Percentiles rank a stretch among this genome's conserved stretches.
Evolutionary conservation across 352 stramenopile species (phyloP).

Genomic region (Phytophthora palmivora): DNA sequence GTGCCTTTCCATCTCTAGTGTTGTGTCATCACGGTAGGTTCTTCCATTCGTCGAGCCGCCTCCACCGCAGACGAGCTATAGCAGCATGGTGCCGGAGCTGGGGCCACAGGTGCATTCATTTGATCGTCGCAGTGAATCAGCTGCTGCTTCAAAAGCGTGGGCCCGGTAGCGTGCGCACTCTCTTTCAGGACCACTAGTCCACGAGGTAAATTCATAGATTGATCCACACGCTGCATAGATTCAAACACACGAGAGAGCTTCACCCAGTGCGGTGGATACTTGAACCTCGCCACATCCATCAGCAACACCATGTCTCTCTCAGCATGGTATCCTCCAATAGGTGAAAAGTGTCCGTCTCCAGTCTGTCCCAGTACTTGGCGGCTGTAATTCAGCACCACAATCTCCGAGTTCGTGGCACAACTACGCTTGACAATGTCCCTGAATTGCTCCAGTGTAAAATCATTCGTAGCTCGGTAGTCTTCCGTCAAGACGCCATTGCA

Average conservation of each 20-base stretch:
- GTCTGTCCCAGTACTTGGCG: conserved; percentile 94
- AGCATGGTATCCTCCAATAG: conserved; percentile 94
- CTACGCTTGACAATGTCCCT: conserved; percentile 74
- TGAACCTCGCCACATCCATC: conserved; percentile 96
- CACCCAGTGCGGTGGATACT: conserved; percentile 94
- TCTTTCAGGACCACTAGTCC: conserved; percentile 27
- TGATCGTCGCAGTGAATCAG: conserved; percentile 48
- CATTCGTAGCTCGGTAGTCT: conserved; percentile 47
- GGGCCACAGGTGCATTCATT: conserved; percentile 10
- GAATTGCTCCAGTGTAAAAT: conserved; percentile 65
- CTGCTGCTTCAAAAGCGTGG: conserved; percentile 54
- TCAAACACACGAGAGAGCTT: conserved; percentile 59
- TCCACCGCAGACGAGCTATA: conserved; percentile 38
- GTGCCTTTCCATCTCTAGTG: conserved; percentile 17
- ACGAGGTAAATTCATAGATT: conserved; percentile 52
- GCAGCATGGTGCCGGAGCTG: conserved; percentile 38
- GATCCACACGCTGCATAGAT: conserved; percentile 59
- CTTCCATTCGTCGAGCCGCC: conserved; percentile 31
- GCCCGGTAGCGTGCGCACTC: conserved; percentile 44
- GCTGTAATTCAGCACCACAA: conserved; percentile 94
- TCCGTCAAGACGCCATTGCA: conserved; percentile 71
- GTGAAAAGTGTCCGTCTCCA: conserved; percentile 97
- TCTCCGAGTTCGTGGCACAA: conserved; percentile 75
- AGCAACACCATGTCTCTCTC: conserved; percentile 94
- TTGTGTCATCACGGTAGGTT: conserved; percentile 18